phyloP scores from a whole-genome alignment of 495 filamentous ascomycete species.

The Thozetella sp. region DNA sequence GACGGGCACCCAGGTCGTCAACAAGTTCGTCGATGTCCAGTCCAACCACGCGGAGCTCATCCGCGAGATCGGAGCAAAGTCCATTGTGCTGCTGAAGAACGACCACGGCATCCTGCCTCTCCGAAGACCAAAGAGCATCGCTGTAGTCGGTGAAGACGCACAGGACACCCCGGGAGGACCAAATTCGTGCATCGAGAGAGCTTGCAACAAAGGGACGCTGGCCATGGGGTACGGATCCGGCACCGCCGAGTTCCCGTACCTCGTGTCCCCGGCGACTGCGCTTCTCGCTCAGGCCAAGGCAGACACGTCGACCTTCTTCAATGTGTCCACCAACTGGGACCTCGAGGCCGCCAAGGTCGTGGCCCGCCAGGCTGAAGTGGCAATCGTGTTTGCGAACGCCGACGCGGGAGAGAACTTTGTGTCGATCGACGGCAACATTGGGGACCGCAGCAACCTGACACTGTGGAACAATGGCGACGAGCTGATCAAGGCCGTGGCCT shows the following conservation, averaged over 20 bases:
- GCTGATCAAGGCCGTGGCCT: constrained; percentile 50
- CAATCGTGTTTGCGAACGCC: constrained; percentile 61
- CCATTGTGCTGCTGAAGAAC: constrained; percentile 67
- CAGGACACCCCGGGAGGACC: constrained; percentile 48
- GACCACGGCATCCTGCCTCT: constrained; percentile 54
- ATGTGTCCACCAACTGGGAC: constrained; percentile 34
- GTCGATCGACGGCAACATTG: constrained; percentile 57
- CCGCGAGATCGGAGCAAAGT: constrained; percentile 57
- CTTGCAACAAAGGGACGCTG: constrained; percentile 57
- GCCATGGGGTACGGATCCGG: constrained; percentile 60
- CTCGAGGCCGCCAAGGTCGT: constrained; percentile 30
- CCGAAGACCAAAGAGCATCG: constrained; percentile 49
- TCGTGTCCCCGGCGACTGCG: constrained; percentile 56
- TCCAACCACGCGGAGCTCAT: constrained; percentile 49
- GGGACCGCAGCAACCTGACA: constrained; percentile 53
- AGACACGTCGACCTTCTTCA: constrained; percentile 25
- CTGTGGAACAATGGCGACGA: constrained; percentile 53
- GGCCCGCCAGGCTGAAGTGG: constrained; percentile 37
- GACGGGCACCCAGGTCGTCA: constrained; percentile 64
- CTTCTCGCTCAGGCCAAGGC: constrained; percentile 39
- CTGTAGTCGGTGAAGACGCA: constrained; percentile 66
- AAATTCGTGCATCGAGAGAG: constrained; percentile 41
- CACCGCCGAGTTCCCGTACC: constrained; percentile 69
- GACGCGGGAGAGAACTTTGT: constrained; percentile 57
- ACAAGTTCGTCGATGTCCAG: constrained; percentile 60